A percentile compares a stretch with the other conserved stretches of the same genome.
phyloP scores from a whole-genome alignment of 2,329 filamentous ascomycete genomes.

The Epichloe typhina region DNA sequence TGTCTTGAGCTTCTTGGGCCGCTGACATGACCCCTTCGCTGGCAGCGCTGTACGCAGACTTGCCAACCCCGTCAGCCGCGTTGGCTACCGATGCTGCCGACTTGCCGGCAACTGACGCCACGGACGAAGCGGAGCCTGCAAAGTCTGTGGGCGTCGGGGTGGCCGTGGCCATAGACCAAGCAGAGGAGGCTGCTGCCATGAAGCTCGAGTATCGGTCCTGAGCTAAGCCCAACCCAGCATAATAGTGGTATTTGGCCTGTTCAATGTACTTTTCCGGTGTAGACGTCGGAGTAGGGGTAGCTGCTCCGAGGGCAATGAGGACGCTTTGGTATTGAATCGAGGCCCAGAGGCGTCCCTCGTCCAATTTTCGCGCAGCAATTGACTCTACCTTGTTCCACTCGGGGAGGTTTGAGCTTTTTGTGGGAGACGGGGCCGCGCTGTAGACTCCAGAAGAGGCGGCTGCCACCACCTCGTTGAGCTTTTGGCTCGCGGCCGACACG shows the following conservation, averaged over 20 bases:
- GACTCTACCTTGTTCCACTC: slow-evolving; percentile 42
- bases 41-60: slow-evolving; percentile 35
- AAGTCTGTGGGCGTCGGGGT: slow-evolving; percentile 46
- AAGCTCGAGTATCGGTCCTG: slow-evolving; percentile 71
- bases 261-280: slow-evolving; percentile 44
- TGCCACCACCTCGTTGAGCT: slow-evolving; percentile 40
- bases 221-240: slow-evolving; percentile 64
- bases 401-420: slow-evolving; percentile 25
- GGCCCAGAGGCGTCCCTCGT: slow-evolving; percentile 57
- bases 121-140: slow-evolving; percentile 33
- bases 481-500: slow-evolving; percentile 45
- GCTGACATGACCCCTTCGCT: slow-evolving; percentile 28
- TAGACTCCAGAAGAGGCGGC: slow-evolving; percentile 37
- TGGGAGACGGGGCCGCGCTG: slow-evolving; percentile 32
- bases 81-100: slow-evolving; percentile 32
- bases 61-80: slow-evolving; percentile 34
- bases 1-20: slow-evolving; percentile 24
- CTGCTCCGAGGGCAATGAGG: slow-evolving; percentile 50
- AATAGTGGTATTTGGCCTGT: slow-evolving; percentile 55
- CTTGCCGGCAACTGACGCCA: slow-evolving; percentile 34
- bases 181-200: slow-evolving; percentile 55
- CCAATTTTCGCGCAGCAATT: slow-evolving; percentile 56
- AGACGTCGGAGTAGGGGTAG: slow-evolving; percentile 36
- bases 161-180: slow-evolving; percentile 45
- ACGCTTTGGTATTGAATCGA: slow-evolving; percentile 58